Percentiles rank a stretch among this genome's conserved stretches.
These are phyloP conservation scores for Microcyclosporella mali DNA, from an alignment of 2,329 filamentous ascomycete genomes.

Conservation along the genomic window DNA sequence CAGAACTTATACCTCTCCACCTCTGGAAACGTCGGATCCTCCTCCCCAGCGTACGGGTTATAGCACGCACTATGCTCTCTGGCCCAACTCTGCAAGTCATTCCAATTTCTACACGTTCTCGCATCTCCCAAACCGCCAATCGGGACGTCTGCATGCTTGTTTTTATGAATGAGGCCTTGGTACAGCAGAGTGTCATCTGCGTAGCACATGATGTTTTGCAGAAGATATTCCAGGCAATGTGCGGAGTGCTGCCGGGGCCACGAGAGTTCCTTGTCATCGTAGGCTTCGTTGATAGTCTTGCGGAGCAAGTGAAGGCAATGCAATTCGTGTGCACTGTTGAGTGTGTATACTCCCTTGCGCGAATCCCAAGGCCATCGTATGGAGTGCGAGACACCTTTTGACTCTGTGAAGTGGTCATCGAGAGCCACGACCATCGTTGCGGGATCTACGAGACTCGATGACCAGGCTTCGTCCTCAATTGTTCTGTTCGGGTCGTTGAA, in stretches of 20 bases:
- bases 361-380: constrained; percentile 1
- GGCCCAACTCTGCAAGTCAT: background rate
- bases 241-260: background rate
- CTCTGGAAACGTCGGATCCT: background rate
- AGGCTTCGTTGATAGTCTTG: background rate
- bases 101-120: background rate
- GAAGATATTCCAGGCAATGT: background rate
- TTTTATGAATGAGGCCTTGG: background rate
- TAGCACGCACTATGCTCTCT: constrained; percentile 1
- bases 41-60: background rate
- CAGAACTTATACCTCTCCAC: constrained; percentile 1
- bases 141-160: background rate
- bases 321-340: constrained; percentile 1
- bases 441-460: background rate
- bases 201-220: constrained; percentile 2
- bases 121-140: background rate
- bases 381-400: background rate
- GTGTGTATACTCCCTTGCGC: background rate
- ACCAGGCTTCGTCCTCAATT: constrained; percentile 1
- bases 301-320: constrained; percentile 3
- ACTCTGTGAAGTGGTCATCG: background rate
- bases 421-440: background rate
- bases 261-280: background rate
- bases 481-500: constrained; percentile 1
- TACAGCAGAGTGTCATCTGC: constrained; percentile 1